These are phyloP conservation scores for Pseudonitzschia delicatissima DNA, from an alignment of 108 stramenopile genomes.

Conservation along the genomic window DNA sequence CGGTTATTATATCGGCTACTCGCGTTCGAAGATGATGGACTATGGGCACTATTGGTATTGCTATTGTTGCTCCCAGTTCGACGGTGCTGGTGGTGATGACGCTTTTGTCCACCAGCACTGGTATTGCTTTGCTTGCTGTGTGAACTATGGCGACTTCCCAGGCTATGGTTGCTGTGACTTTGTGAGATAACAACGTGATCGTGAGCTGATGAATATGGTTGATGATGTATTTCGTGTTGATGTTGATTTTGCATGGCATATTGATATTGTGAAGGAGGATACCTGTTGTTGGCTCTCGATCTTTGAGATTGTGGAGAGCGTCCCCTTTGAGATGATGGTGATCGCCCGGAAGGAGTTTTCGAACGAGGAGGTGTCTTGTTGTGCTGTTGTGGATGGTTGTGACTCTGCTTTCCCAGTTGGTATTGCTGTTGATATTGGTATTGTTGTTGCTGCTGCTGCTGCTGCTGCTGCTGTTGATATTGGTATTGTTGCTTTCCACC, in stretches of 20 bases:
- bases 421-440: not conserved
- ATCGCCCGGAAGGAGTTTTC: not conserved
- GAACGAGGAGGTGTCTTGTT: not conserved
- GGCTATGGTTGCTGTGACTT: not conserved
- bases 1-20: constrained; percentile 2
- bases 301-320: too few species aligned
- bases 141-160: not conserved
- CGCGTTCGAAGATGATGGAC: not conserved
- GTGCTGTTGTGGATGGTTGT: too few species aligned
- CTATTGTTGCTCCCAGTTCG: constrained; percentile 1
- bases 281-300: not conserved
- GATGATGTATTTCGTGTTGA: not conserved
- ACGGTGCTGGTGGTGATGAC: not conserved
- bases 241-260: not conserved
- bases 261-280: not conserved
- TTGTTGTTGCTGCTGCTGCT: too few species aligned
- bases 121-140: not conserved
- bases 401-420: not conserved
- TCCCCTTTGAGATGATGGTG: too few species aligned
- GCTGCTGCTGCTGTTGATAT: not conserved
- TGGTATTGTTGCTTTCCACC: constrained; percentile 4
- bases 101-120: too few species aligned
- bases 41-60: not conserved
- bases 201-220: not conserved
- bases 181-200: not conserved